Evolutionary conservation across 352 stramenopile species (phyloP), one percentile per base, ranked within the genome.

Genomic region (Phytophthora hybrid): DNA sequence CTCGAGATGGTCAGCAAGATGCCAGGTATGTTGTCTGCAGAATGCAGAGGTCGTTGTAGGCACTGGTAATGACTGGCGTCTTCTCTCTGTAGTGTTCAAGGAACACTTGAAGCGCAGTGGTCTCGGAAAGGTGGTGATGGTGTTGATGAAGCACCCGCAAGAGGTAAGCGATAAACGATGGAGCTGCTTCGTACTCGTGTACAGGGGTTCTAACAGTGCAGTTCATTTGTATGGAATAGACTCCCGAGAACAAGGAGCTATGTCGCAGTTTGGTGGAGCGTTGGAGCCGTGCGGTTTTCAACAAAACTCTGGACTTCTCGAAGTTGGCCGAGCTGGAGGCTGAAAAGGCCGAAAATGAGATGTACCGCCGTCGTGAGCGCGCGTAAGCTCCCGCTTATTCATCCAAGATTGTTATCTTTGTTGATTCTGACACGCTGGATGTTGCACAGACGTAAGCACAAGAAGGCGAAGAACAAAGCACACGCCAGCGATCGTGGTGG

Each of bases 41-140:
- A n/a, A n/a, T n/a, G n/a, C 18, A 53, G 41, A n/a, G 41, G 41
- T 11, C n/a, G 16, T 18, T 18, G 41, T 44, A 31, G 29, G n/a
- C n/a, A 31, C 29, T 7, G 29, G 29, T 31, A 31, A 1, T 31
- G 29, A 31, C 29, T 31, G 29, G 29, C 29, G 29, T 31, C 72
- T 39, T 23, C n/a, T n/a, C 52, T 52, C 1, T 69, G 11, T n/a
- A 93, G 88, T 97, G 11, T 93, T 93, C 74, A 97, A 97, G 76
- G 90, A 97, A 55, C 90, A 97, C 54, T 62, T 97, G 66, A 97
- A 97, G 87, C 86, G 90, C 37, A 96, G 89, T 62, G 89, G 89
- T n/a, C 91, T 97, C 57, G 90, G 90, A 46, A 97, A 97, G 77
- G 87, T 95, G 23, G 80, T 97, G 21, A 97, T 97, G 90, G 32